Conservation (phyloP, 306 rosid genomes). For the Vachellia pachyceras region DNA sequence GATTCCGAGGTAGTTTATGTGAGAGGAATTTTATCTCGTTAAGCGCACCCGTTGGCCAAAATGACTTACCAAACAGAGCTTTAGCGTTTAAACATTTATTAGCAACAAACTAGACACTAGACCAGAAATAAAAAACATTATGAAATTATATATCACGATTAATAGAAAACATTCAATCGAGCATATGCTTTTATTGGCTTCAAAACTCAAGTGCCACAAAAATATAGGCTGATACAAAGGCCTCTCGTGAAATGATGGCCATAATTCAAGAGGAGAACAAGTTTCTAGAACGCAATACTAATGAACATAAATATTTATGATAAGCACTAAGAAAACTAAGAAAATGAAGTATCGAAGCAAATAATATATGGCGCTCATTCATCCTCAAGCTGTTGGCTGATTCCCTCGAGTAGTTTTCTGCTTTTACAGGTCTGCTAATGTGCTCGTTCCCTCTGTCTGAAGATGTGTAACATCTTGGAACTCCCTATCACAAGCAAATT, state of each 20-base stretch:
- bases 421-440: conserved; percentile 11
- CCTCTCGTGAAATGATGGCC: conserved; percentile 28
- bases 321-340: conserved; percentile 35
- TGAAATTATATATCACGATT: background rate
- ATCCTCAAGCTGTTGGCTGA: conserved; percentile 3
- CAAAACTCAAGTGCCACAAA: conserved; percentile 5
- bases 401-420: conserved; percentile 30
- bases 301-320: conserved; percentile 30
- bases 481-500: conserved; percentile 58
- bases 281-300: conserved; percentile 16
- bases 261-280: conserved; percentile 10
- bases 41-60: too few relatives aligned
- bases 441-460: conserved; percentile 38
- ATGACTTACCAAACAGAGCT: too few relatives aligned
- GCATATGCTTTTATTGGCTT: background rate
- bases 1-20: too few relatives aligned
- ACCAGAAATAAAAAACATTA: background rate
- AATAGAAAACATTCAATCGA: background rate
- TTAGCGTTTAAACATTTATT: background rate
- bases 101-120: background rate
- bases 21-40: too few relatives aligned
- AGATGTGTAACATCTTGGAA: conserved; percentile 34
- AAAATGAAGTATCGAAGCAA: conserved; percentile 39
- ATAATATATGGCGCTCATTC: conserved; percentile 32
- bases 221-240: background rate